These are phyloP conservation scores for Leucoagaricus sp. DNA, from an alignment of 1,284 basidiomycete species.

Conservation along the genomic window DNA sequence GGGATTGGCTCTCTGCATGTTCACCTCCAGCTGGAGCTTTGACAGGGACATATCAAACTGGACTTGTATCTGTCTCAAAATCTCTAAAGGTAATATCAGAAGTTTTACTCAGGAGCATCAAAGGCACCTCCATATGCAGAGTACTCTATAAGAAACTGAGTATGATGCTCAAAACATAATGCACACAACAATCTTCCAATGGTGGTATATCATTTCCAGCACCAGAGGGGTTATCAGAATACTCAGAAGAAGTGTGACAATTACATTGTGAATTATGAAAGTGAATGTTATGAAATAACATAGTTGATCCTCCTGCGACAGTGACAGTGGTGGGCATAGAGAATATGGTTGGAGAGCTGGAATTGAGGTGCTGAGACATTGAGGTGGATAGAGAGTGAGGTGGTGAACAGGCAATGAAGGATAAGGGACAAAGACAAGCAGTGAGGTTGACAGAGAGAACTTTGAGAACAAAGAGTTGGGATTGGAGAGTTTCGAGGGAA, in stretches of 20 bases:
- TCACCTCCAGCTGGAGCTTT: too few species aligned
- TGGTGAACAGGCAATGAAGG: too few species aligned
- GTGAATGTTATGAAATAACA: too few species aligned
- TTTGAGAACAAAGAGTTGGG: constrained; percentile 88
- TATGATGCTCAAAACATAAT: constrained; percentile 83
- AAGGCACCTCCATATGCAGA: constrained; percentile 54
- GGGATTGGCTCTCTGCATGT: too few species aligned
- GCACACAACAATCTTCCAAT: constrained; percentile 85
- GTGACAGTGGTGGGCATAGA: constrained; percentile 31
- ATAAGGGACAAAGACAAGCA: constrained; percentile 53
- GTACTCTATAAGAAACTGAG: constrained; percentile 81
- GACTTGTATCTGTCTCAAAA: constrained; percentile 48
- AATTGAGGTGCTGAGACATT: constrained; percentile 27
- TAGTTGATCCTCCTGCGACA: too few species aligned
- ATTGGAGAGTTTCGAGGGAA: constrained; percentile 79
- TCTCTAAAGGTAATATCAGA: constrained; percentile 73
- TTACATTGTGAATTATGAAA: constrained; percentile 17
- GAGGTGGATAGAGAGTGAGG: constrained; percentile 38
- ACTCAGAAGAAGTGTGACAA: constrained; percentile 25
- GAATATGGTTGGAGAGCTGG: constrained; percentile 28
- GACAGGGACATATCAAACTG: constrained; percentile 31
- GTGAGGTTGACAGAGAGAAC: constrained; percentile 79
- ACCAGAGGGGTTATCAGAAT: constrained; percentile 44
- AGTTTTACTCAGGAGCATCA: constrained; percentile 63
- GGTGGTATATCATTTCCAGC: constrained; percentile 65